Percentiles rank a stretch among this genome's conserved stretches.
Evolutionary conservation across 2,329 filamentous ascomycete genomes (phyloP).

Genomic region (Coniochaeta prunicola): DNA sequence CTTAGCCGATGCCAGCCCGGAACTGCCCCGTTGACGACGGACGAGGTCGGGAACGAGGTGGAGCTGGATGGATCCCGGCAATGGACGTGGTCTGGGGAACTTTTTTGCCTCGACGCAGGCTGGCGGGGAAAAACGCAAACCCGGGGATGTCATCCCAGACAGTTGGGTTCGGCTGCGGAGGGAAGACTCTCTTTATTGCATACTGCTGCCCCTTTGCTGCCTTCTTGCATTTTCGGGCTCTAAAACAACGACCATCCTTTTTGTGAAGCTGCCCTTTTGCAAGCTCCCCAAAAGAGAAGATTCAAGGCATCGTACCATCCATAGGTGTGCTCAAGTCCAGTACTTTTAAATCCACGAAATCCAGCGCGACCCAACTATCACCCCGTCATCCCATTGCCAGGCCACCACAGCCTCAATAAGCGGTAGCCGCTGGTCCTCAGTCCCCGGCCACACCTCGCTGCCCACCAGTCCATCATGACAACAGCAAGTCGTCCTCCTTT

Average conservation of each 20-base stretch:
- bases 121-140: conserved; percentile 1
- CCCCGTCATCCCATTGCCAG: background rate
- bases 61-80: background rate
- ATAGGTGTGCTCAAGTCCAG: no score
- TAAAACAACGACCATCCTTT: background rate
- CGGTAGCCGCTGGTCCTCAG: no score
- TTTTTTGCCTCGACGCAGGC: background rate
- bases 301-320: no score
- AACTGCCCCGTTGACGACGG: background rate
- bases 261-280: background rate
- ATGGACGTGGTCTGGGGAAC: background rate
- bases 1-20: background rate
- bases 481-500: background rate
- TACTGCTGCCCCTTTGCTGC: background rate
- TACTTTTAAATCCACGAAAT: no score
- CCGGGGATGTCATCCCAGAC: background rate
- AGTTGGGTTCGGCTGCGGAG: conserved; percentile 1
- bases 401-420: background rate
- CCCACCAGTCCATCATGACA: background rate
- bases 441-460: no score
- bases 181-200: background rate
- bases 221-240: background rate
- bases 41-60: background rate
- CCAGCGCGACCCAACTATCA: no score
- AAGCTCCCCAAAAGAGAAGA: no score